Percentiles rank a stretch among this genome's conserved stretches.
phyloP scores from a whole-genome alignment of 768 basidiomycete species.

The Rhodotorula paludigena region DNA sequence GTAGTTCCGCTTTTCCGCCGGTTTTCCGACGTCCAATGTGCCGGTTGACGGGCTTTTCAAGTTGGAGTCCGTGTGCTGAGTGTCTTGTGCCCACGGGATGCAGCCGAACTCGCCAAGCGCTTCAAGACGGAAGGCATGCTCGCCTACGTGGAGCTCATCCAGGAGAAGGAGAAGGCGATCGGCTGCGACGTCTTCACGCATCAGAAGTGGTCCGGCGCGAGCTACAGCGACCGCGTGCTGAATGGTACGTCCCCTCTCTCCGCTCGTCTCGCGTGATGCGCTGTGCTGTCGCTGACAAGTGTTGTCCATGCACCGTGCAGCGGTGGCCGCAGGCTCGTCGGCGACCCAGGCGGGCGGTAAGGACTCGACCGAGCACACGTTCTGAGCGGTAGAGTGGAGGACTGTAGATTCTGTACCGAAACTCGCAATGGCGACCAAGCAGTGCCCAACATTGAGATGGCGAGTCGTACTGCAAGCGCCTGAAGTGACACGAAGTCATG shows the following conservation, averaged over 20 bases:
- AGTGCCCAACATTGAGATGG: too few relatives aligned
- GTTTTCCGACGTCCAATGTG: neutral
- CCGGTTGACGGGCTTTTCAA: neutral
- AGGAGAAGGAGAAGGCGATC: slow-evolving; percentile 84
- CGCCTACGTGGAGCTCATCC: slow-evolving; percentile 92
- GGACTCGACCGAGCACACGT: slow-evolving; percentile 83
- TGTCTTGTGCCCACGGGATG: too few relatives aligned
- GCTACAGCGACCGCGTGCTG: slow-evolving; percentile 81
- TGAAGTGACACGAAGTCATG: too few relatives aligned
- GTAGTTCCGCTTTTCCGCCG: slow-evolving; percentile 23
- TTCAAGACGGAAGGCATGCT: slow-evolving; percentile 96
- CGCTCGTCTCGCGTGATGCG: neutral
- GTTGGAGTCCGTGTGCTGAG: too few relatives aligned
- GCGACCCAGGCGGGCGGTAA: slow-evolving; percentile 76
- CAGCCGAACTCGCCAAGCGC: slow-evolving; percentile 67
- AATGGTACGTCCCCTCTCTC: slow-evolving; percentile 50
- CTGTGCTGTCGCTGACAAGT: neutral
- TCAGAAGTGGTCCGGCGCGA: slow-evolving; percentile 90
- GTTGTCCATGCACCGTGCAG: slow-evolving; percentile 34
- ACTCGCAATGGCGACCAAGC: too few relatives aligned
- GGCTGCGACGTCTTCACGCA: slow-evolving; percentile 95
- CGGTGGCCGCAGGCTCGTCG: slow-evolving; percentile 79
- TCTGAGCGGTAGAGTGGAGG: too few relatives aligned
- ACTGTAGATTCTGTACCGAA: too few relatives aligned
- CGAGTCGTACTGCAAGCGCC: too few relatives aligned